Conservation (phyloP, 768 basidiomycete genomes). For the Psilocybe sp. region DNA sequence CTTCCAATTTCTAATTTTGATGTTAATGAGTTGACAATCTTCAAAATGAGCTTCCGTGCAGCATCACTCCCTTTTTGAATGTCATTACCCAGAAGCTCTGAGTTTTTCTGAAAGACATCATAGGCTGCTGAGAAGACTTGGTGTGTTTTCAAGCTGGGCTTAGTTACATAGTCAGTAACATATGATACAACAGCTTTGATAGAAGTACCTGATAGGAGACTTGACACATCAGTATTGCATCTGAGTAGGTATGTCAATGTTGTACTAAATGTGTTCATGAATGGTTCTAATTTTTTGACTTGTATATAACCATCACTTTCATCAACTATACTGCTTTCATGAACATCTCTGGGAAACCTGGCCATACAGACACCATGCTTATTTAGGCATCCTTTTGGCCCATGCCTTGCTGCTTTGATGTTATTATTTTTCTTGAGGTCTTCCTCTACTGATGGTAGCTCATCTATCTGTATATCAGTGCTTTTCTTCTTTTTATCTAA, state of each 20-base stretch:
- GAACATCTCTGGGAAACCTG: conserved; percentile 34
- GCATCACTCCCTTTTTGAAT: conserved; percentile 11
- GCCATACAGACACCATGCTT: too few relatives aligned
- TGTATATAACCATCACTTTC: conserved; percentile 22
- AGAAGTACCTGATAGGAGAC: conserved; percentile 35
- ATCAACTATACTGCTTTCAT: conserved; percentile 20
- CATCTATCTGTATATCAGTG: background rate
- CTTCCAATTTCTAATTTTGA: conserved; percentile 33
- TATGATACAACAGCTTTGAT: conserved; percentile 36
- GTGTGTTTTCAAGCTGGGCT: conserved; percentile 34
- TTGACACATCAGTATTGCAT: conserved; percentile 38
- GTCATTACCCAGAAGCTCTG: conserved; percentile 18
- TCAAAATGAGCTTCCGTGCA: conserved; percentile 27
- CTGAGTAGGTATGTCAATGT: conserved; percentile 28
- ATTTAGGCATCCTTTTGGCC: conserved; percentile 23
- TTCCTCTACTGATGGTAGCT: background rate
- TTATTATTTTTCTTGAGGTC: background rate
- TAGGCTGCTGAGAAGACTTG: conserved; percentile 30
- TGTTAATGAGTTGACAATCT: conserved; percentile 34
- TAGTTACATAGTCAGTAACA: conserved; percentile 43
- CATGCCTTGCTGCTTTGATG: too few relatives aligned
- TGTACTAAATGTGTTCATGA: conserved; percentile 33
- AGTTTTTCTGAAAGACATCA: conserved; percentile 21
- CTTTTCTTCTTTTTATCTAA: background rate
- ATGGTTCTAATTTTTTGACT: conserved; percentile 30